Base-by-base conservation (phyloP, 176 grass and related monocot species). In the Ananas comosus region DNA sequence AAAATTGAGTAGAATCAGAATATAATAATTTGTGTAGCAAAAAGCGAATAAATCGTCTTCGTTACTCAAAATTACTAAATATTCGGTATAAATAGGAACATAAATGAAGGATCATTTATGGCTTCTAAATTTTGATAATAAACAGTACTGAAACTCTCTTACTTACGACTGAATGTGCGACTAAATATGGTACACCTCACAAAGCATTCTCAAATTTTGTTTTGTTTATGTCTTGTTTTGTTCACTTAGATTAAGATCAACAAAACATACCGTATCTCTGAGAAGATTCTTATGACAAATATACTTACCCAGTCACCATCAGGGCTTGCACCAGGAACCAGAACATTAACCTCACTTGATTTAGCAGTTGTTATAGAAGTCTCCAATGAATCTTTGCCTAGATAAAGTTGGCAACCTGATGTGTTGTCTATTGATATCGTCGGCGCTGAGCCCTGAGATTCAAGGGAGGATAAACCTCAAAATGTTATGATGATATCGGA, bases 401-500 rank as follows among this genome's bases (percentile, higher is more conserved):
- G 63, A 33, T 82, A 88, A 78, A 88, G 75, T 53, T 85, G 82
- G 68, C 82, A 88, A 3, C 79, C 82, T 68, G 82, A 89, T 61
- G 86, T 89, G 51, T 89, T 89, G 66, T 89, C 82, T 51, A 89
- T 75, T 49, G 82, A 89, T 79, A 85, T 85, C 11, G 82, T 89
- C 47, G 86, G 82, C 51, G 66, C 75, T 6, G 79, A 85, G 23
- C 82, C 86, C 79, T 89, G 65, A 4, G 49, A 48, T 25, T 67
- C 9, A 13, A 42, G 57, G 61, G 33, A 73, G 11, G 72, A 50
- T 69, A 51, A 13, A 51, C 58, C 13, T 17, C 13, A 57, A n/a
- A 5, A 14, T 56, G 53, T 0, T n/a, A 56, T 4, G 13, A 56
- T 56, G 53, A 56, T 56, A 56, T 56, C 3, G 9, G 0, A 12